phyloP scores from a whole-genome alignment of 805 yeast genomes.

The Myxozyma neotropica region DNA sequence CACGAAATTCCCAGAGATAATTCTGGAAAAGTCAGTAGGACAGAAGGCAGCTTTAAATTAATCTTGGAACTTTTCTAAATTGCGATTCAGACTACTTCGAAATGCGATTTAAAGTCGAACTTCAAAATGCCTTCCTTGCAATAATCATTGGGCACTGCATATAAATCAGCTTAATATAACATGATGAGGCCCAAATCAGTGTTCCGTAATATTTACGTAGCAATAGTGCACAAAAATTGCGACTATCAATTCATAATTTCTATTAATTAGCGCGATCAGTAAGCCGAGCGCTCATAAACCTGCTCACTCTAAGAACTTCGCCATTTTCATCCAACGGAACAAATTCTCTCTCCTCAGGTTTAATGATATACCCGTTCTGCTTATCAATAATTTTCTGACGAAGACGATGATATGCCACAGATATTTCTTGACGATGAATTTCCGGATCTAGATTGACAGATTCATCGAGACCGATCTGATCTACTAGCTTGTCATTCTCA shows the following conservation, averaged over 20 bases:
- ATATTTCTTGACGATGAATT: constrained; percentile 35
- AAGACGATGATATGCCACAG: constrained; percentile 41
- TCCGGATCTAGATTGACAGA: constrained; percentile 33
- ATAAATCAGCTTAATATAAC: neutral
- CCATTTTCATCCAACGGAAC: constrained; percentile 69
- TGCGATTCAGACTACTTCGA: no score
- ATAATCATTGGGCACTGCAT: neutral
- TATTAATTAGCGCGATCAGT: constrained; percentile 4
- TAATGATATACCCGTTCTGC: constrained; percentile 43
- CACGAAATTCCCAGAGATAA: neutral
- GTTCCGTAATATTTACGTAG: neutral
- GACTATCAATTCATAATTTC: neutral
- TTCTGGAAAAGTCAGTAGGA: constrained; percentile 1
- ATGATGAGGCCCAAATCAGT: neutral
- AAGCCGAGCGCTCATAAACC: constrained; percentile 57
- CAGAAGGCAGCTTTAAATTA: constrained; percentile 17
- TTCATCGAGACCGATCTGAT: constrained; percentile 21
- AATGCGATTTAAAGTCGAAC: no score
- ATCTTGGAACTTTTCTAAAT: constrained; percentile 9
- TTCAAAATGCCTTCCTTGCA: no score
- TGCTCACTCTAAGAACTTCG: constrained; percentile 56
- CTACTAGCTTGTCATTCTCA: constrained; percentile 3
- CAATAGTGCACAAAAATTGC: no score
- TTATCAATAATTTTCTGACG: constrained; percentile 40
- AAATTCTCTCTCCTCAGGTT: constrained; percentile 53